These are phyloP conservation scores for Panicum virgatum DNA, from an alignment of 202 grass and related monocot genomes.

Conservation along the genomic window DNA sequence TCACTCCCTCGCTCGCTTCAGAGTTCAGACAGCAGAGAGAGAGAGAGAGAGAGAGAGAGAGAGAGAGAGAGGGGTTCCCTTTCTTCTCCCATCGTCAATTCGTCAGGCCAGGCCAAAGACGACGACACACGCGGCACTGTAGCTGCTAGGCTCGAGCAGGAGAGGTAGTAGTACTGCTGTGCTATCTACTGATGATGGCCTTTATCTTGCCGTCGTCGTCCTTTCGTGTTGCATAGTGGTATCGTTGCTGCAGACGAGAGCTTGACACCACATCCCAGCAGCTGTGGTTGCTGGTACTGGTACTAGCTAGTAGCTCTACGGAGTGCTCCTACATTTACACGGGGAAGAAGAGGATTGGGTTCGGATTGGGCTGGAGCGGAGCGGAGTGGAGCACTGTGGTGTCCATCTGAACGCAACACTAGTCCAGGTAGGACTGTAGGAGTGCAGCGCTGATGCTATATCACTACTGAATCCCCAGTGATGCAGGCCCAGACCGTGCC, in stretches of 20 bases:
- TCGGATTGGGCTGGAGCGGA: neutral
- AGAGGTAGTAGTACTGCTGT: neutral
- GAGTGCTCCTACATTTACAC: too few species aligned
- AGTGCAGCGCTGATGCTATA: neutral
- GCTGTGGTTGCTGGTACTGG: too few species aligned
- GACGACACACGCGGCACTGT: neutral
- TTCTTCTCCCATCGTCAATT: neutral
- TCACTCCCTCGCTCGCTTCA: neutral
- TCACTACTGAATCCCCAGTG: too few species aligned
- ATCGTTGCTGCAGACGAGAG: neutral
- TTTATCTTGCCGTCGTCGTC: neutral
- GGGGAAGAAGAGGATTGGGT: neutral
- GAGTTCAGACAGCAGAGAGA: neutral
- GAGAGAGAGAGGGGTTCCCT: too few species aligned
- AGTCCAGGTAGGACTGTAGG: neutral
- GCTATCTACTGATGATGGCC: neutral
- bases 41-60: too few species aligned
- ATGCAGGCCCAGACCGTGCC: neutral
- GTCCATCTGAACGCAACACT: neutral
- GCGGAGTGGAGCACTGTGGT: neutral
- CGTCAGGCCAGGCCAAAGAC: neutral
- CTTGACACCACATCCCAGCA: neutral
- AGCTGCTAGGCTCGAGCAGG: neutral
- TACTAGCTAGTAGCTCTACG: too few species aligned
- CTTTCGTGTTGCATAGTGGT: neutral